Evolutionary conservation across 345 rosid genomes (phyloP), one percentile per base, ranked within the genome.

Genomic region (Eucalyptus curtisii): DNA sequence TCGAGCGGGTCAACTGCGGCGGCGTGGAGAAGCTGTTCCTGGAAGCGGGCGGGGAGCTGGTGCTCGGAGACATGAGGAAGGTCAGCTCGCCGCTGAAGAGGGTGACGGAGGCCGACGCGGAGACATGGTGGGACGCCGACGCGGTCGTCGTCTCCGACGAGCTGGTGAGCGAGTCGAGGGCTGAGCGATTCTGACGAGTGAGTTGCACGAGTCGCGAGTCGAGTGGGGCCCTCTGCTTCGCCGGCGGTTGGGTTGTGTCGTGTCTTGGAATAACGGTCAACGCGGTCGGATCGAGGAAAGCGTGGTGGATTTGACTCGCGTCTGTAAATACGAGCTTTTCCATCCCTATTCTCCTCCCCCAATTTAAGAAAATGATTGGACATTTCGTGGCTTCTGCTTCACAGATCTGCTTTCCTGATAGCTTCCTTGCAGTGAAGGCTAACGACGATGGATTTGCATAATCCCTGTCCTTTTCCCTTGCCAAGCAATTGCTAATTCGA

Each of bases 21-120:
- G 92, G 90, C 87, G 88, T 88, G 27, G 92, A 89, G 90, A 93
- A 93, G 90, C 89, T 95, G n/a, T 91, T 92, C 91, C 91, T 95
- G n/a, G 91, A 91, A 14, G 93, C 92, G 30, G 87, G 87, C 87
- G 87, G 87, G 42, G 66, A 50, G 89, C 86, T 95, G 86, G 90
- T 89, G 85, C 93, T 94, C 4, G 95, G 93, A 30, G 98, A 96
- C 22, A 71, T 94, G 92, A 92, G 98, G 88, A 96, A 91, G 88
- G 90, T 81, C 45, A 87, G 87, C 52, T 90, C 92, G 27, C 94
- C 94, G 93, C 88, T 96, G 50, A 91, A 80, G 84, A 88, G 87
- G 42, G 53, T 90, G 88, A 90, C 95, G 90, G 94, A 91, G 55
- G 30, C 91, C 48, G 93, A 93, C 37, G 88, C 59, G 86, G 93